phyloP scores from a whole-genome alignment of 148 eudicot species.

The Amaranthus hypochondriacus region DNA sequence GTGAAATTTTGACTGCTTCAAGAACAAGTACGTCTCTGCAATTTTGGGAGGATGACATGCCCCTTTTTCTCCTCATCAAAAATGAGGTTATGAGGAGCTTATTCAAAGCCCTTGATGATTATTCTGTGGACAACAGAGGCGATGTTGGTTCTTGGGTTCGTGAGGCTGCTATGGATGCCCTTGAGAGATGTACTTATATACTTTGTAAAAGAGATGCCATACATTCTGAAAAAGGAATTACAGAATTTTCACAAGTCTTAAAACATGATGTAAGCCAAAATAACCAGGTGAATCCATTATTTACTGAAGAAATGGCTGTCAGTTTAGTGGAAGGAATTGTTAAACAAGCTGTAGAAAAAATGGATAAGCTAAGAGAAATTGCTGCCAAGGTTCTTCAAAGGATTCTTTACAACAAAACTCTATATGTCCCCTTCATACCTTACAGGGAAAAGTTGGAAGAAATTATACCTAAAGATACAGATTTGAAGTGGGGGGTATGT shows the following conservation, averaged over 20 bases:
- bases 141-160: constrained; percentile 99
- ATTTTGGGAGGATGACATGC: constrained; percentile 35
- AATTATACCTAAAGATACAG: constrained; percentile 43
- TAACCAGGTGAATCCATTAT: constrained; percentile 29
- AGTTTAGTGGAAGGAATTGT: constrained; percentile 60
- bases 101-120: constrained; percentile 84
- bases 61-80: constrained; percentile 51
- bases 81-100: constrained; percentile 71
- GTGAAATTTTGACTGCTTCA: constrained; percentile 55
- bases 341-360: constrained; percentile 92
- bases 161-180: constrained; percentile 91
- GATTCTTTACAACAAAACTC: constrained; percentile 52
- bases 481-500: constrained; percentile 79
- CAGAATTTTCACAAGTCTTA: constrained; percentile 15
- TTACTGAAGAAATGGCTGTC: constrained; percentile 63
- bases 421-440: constrained; percentile 63
- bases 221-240: constrained; percentile 15
- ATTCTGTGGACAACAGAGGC: constrained; percentile 93
- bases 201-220: constrained; percentile 54
- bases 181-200: constrained; percentile 80
- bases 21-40: constrained; percentile 26
- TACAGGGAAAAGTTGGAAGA: constrained; percentile 56
- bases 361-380: constrained; percentile 84
- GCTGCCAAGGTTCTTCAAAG: constrained; percentile 83
- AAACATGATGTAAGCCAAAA: constrained; percentile 25